Percentiles rank a stretch among this genome's conserved stretches.
These are phyloP conservation scores for Syzygium jambos DNA, from an alignment of 345 rosid genomes.

Conservation along the genomic window DNA sequence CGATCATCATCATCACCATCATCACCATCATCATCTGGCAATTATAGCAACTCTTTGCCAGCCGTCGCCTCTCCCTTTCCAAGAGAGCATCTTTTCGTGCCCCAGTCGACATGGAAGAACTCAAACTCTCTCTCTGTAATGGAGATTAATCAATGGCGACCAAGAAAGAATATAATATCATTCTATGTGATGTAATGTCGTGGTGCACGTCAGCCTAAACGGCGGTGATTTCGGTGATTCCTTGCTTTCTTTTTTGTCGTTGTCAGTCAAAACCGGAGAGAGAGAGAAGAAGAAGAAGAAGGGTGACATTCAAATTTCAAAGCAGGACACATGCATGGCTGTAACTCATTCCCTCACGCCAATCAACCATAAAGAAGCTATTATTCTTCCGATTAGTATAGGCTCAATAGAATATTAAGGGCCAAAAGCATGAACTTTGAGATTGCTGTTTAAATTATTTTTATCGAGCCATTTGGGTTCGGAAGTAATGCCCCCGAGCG, in stretches of 20 bases:
- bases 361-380: constrained; percentile 40
- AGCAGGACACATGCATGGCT: constrained; percentile 16
- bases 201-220: constrained; percentile 51
- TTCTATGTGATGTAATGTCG: constrained; percentile 19
- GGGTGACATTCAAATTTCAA: constrained; percentile 32
- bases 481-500: background rate
- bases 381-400: constrained; percentile 35
- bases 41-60: background rate
- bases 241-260: constrained; percentile 38
- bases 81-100: background rate
- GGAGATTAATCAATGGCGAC: constrained; percentile 3
- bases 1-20: background rate
- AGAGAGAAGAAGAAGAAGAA: constrained; percentile 14
- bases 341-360: constrained; percentile 30
- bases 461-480: background rate
- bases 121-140: background rate
- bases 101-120: background rate
- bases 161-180: background rate
- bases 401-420: constrained; percentile 1
- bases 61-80: background rate
- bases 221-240: constrained; percentile 74
- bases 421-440: background rate
- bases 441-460: background rate
- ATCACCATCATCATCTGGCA: background rate
- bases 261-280: background rate